Evolutionary conservation across 129 eudicot species (phyloP).

Genomic region (Calendula officinalis): DNA sequence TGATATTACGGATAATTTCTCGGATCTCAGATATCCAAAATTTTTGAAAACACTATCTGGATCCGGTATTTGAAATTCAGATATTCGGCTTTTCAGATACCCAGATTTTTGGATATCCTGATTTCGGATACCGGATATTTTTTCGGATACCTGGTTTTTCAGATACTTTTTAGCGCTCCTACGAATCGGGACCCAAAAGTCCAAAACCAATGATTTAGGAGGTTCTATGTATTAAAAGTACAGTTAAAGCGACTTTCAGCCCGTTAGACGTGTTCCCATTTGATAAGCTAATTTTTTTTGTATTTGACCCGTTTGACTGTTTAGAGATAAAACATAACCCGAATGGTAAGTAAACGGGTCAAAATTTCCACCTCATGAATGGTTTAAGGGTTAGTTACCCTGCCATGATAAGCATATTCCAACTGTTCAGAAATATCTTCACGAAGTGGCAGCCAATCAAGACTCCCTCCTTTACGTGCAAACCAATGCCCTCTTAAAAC

Average conservation of each 20-base stretch:
- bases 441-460: constrained; percentile 98
- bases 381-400: constrained; percentile 40
- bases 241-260: neutral
- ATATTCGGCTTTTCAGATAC: no score
- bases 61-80: no score
- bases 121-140: no score
- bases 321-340: neutral
- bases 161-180: no score
- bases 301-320: neutral
- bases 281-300: neutral
- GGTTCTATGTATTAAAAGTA: neutral
- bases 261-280: neutral
- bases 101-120: no score
- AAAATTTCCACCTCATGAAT: constrained; percentile 2
- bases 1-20: no score
- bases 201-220: neutral
- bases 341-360: neutral
- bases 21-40: no score
- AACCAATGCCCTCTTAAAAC: constrained; percentile 98
- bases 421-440: constrained; percentile 96
- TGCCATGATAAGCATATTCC: constrained; percentile 85
- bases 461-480: constrained; percentile 90
- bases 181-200: no score
- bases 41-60: no score
- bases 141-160: no score